These are phyloP conservation scores for Fonsecaea pedrosoi DNA, from an alignment of 2,329 filamentous ascomycete species.

Conservation along the genomic window DNA sequence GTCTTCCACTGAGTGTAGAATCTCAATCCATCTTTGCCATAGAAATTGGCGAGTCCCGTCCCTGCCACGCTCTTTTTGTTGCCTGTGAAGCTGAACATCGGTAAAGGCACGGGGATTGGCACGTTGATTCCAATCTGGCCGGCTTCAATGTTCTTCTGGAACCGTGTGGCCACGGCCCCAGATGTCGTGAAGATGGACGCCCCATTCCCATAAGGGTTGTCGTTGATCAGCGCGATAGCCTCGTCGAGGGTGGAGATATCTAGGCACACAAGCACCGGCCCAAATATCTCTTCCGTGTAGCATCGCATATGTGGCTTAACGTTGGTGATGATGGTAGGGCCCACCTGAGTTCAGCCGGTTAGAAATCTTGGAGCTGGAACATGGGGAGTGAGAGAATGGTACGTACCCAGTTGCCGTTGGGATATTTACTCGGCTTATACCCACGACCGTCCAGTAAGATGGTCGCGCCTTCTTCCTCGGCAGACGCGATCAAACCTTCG, in stretches of 20 bases:
- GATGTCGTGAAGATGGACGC: slow-evolving; percentile 68
- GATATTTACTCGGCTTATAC: slow-evolving; percentile 55
- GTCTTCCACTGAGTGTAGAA: slow-evolving; percentile 86
- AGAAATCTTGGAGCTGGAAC: too few relatives aligned
- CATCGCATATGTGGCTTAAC: slow-evolving; percentile 70
- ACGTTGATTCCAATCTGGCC: slow-evolving; percentile 73
- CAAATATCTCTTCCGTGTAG: slow-evolving; percentile 71
- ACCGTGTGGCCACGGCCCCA: slow-evolving; percentile 65
- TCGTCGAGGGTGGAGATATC: slow-evolving; percentile 66
- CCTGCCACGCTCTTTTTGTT: slow-evolving; percentile 92
- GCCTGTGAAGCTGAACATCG: slow-evolving; percentile 70
- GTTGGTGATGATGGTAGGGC: slow-evolving; percentile 69
- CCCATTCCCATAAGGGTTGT: slow-evolving; percentile 71
- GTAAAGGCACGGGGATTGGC: slow-evolving; percentile 67
- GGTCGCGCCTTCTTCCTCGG: slow-evolving; percentile 68
- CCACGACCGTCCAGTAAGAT: slow-evolving; percentile 68
- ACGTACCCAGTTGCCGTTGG: too few relatives aligned
- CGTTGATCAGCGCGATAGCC: slow-evolving; percentile 68
- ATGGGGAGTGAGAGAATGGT: too few relatives aligned
- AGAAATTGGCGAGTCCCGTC: slow-evolving; percentile 86
- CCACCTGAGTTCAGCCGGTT: slow-evolving; percentile 46
- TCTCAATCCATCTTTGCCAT: not conserved
- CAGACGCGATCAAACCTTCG: slow-evolving; percentile 65
- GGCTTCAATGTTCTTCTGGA: slow-evolving; percentile 70
- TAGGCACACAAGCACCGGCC: slow-evolving; percentile 68